Evolutionary conservation across 768 basidiomycete species (phyloP), one percentile per base, ranked within the genome.

Genomic region (Dendrothele bispora): DNA sequence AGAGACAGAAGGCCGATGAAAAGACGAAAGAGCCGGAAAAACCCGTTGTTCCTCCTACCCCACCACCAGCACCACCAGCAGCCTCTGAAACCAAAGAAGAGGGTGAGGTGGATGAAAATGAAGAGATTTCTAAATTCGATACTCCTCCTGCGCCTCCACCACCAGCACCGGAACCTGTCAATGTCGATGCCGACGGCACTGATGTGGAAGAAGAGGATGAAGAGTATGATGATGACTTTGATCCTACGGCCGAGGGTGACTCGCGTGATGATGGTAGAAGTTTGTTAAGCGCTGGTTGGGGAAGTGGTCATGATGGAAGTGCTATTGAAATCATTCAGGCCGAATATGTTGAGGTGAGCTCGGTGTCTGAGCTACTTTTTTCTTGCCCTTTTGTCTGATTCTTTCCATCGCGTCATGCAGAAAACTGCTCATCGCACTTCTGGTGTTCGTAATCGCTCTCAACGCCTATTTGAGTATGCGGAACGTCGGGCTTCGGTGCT

Each of bases 231-330:
- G n/a, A n/a, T n/a, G n/a, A n/a, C n/a, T n/a, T n/a, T n/a, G n/a
- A n/a, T n/a, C n/a, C n/a, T n/a, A 35, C 20, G 30, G 37, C 36
- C 21, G 44, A 46, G 7, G 21, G 26, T 24, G 46, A 22, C 8
- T 28, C 38, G 7, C 75, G 76, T 30, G 80, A 85, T 50, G 84
- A 86, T 55, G 83, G 83, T 22, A 64, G 83, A 39, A 70, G 74
- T 8, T 64, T 86, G 55, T 68, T 75, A n/a, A 86, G 84, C 62
- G 83, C 79, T 7, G 79, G 79, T 0, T 88, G 88, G 88, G 86
- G 87, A n/a, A 80, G 77, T 53, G 82, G 83, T 2, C 88, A 89
- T 53, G 87, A 88, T 51, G 88, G 88, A 21, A 82, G 83, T 56
- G 86, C 83, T 21, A 75, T 88, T 55, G 88, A 88, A 68, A 76